phyloP scores from a whole-genome alignment of 495 filamentous ascomycete species.

The Darksidea phi region DNA sequence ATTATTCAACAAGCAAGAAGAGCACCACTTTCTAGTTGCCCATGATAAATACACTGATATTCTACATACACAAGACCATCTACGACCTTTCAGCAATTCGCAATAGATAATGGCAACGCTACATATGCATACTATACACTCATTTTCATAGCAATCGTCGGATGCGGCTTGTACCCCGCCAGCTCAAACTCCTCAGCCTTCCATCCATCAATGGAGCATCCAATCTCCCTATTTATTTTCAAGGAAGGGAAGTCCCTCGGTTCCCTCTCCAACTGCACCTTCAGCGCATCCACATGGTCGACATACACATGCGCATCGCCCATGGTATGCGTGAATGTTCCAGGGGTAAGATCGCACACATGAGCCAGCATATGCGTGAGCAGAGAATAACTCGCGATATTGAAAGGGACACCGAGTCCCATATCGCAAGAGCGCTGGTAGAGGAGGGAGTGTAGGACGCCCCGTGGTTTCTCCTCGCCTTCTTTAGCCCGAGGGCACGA shows the following conservation, averaged over 20 bases:
- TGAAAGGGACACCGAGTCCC: constrained; percentile 96
- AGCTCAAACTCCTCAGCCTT: constrained; percentile 84
- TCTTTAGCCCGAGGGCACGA: constrained; percentile 58
- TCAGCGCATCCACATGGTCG: constrained; percentile 86
- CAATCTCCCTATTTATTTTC: constrained; percentile 62
- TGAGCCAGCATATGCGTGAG: constrained; percentile 92
- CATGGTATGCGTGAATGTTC: constrained; percentile 87
- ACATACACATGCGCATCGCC: constrained; percentile 94
- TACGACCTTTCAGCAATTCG: too few relatives aligned
- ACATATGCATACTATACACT: constrained; percentile 59
- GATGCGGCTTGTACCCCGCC: constrained; percentile 84
- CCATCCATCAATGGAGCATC: constrained; percentile 79
- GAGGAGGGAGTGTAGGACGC: constrained; percentile 75
- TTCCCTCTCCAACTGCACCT: constrained; percentile 72
- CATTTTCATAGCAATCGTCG: constrained; percentile 96
- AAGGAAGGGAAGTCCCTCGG: constrained; percentile 81
- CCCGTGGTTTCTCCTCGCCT: constrained; percentile 50
- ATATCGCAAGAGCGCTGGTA: constrained; percentile 97
- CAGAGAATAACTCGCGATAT: constrained; percentile 90
- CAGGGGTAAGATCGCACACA: constrained; percentile 77
- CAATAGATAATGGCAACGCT: too few relatives aligned
- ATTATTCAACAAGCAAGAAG: too few relatives aligned
- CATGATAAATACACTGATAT: neutral
- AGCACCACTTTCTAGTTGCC: too few relatives aligned
- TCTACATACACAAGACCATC: too few relatives aligned